These are phyloP conservation scores for Penicillium nucicola DNA, from an alignment of 495 filamentous ascomycete genomes.

Conservation along the genomic window DNA sequence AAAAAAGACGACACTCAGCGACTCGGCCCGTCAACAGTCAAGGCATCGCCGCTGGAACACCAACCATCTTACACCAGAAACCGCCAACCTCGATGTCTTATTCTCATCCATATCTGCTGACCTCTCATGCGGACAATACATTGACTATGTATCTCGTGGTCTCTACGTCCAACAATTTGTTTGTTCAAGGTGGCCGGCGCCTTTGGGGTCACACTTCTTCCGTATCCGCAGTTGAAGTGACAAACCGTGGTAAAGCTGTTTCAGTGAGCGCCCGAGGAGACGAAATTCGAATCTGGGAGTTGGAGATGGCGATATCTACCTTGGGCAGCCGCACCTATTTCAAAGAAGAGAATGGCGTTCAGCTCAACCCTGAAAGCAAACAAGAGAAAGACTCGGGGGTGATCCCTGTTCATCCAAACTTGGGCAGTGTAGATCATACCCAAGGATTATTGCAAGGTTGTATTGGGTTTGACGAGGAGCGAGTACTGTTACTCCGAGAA, in stretches of 20 bases:
- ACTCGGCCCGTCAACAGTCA: background rate
- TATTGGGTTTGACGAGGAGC: constrained; percentile 92
- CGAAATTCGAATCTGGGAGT: constrained; percentile 91
- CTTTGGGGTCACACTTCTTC: constrained; percentile 95
- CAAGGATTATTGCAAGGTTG: constrained; percentile 48
- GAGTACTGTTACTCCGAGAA: constrained; percentile 82
- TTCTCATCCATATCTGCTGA: constrained; percentile 86
- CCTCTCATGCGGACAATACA: constrained; percentile 88
- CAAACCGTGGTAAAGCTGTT: constrained; percentile 82
- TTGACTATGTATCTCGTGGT: constrained; percentile 82
- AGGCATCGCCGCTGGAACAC: constrained; percentile 1
- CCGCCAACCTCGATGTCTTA: constrained; percentile 76
- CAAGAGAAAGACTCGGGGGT: background rate
- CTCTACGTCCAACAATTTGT: constrained; percentile 63
- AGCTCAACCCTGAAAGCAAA: constrained; percentile 42
- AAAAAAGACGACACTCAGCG: constrained; percentile 22
- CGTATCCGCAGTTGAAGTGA: constrained; percentile 82
- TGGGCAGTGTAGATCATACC: background rate
- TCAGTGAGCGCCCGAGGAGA: constrained; percentile 79
- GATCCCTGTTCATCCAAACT: background rate
- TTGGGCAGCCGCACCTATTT: constrained; percentile 33
- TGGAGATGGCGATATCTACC: constrained; percentile 67
- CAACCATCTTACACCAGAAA: constrained; percentile 38
- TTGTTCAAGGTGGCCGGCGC: constrained; percentile 69
- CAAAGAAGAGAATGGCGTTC: constrained; percentile 53